Base-by-base conservation (phyloP, 192 early-diverging fungal genomes). In the Allomyces macrogynus region DNA sequence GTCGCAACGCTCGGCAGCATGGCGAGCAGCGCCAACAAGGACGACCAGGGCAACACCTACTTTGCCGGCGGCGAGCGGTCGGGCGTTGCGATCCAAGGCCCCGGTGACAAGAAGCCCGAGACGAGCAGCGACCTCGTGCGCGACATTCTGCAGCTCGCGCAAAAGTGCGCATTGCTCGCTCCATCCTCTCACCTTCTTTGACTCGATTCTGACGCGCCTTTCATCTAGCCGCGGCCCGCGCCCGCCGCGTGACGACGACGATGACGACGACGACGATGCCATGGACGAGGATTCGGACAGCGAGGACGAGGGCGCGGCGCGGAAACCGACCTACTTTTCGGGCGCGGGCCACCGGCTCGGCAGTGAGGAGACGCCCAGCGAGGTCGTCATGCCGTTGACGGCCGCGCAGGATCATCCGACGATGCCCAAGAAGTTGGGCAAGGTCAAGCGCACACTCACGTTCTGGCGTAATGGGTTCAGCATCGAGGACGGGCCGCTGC, bases 381-480 rank as follows among this genome's bases (percentile, higher is more conserved):
- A 71, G 66, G 60, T 60, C 68, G 22, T 68, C 61, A 43, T 23
- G 12, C 66, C 64, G 0, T 42, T 64, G 67, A 43, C 67, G 61
- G 67, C 67, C 26, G 68, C 69, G 74, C 63, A 64, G 10, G 5
- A 44, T 27, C n/a, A 65, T 61, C 24, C 14, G 44, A 10, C 5
- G 12, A 25, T 26, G 18, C 8, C n/a, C 23, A 16, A 70, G 10
- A 23, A 63, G 66, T 65, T 78, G 20, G 61, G 10, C n/a, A 72
- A 85, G 77, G 80, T 78, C 22, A 76, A 71, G 32, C 81, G 95
- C 25, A 75, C 83, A 60, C 77, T 99, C 64, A 96, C 89, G 14
- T 97, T 99, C 68, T 99, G 93, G 91, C 77, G 85, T 65, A 88
- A 95, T 69, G 95, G 95, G 64, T 99, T 97, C 69, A 93, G 87